phyloP scores from a whole-genome alignment of 1,139 yeast genomes.

The Blastobotrys buckinghamii region DNA sequence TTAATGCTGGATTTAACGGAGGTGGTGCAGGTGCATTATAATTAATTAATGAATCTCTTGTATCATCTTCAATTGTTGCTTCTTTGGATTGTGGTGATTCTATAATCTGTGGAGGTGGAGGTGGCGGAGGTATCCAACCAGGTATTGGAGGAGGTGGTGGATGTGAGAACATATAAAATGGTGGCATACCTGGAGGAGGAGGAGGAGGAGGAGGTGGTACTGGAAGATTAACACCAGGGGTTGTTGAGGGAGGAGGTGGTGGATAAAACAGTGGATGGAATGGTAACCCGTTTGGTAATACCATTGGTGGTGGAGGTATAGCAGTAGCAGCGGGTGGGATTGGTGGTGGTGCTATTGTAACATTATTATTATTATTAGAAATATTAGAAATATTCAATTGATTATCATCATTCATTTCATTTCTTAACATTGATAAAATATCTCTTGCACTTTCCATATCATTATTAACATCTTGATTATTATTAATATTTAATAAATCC shows the following conservation, averaged over 20 bases:
- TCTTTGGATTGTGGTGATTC: constrained; percentile 17
- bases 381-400: constrained; percentile 7
- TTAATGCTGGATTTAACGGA: constrained; percentile 29
- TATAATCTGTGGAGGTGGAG: constrained; percentile 3
- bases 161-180: constrained; percentile 16
- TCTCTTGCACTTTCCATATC: constrained; percentile 30
- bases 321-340: neutral
- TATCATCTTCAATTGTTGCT: constrained; percentile 18
- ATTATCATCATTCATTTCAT: constrained; percentile 18
- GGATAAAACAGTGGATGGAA: constrained; percentile 13
- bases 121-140: neutral
- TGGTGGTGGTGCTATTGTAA: constrained; percentile 16
- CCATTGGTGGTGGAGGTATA: constrained; percentile 15
- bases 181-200: constrained; percentile 7
- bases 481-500: constrained; percentile 21
- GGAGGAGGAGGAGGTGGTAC: constrained; percentile 5
- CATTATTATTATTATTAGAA: constrained; percentile 15
- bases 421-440: constrained; percentile 28
- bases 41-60: constrained; percentile 12
- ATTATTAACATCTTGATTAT: constrained; percentile 12
- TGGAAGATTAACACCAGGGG: neutral
- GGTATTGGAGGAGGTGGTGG: constrained; percentile 18
- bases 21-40: constrained; percentile 26
- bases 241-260: constrained; percentile 2
- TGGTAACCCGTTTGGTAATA: constrained; percentile 10